These are phyloP conservation scores for Pseudopyricularia cyperi DNA, from an alignment of 2,329 filamentous ascomycete species.

Conservation along the genomic window DNA sequence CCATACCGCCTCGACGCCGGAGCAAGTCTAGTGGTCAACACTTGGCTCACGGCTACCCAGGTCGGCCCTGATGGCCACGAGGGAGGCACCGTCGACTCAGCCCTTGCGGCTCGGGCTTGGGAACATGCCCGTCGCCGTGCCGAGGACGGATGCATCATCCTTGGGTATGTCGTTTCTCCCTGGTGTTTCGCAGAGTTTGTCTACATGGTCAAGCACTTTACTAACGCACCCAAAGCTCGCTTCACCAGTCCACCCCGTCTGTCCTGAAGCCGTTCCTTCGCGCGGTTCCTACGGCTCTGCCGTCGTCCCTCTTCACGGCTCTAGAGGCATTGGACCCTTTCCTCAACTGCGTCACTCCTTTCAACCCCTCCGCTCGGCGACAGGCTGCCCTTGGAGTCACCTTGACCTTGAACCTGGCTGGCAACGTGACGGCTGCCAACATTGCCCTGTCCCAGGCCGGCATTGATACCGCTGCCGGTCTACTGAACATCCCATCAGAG, in stretches of 20 bases:
- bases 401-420: conserved; percentile 68
- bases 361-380: conserved; percentile 72
- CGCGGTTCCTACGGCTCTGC: conserved; percentile 67
- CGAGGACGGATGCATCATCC: conserved; percentile 84
- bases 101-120: conserved; percentile 74
- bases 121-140: conserved; percentile 90
- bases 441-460: conserved; percentile 76
- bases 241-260: conserved; percentile 81
- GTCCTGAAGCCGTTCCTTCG: conserved; percentile 69
- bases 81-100: conserved; percentile 69
- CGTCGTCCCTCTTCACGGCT: conserved; percentile 61
- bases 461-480: conserved; percentile 68
- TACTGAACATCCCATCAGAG: conserved; percentile 69
- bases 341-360: conserved; percentile 72
- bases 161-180: conserved; percentile 49
- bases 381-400: conserved; percentile 72
- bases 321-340: conserved; percentile 78
- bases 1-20: conserved; percentile 82
- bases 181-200: background rate
- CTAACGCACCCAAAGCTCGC: conserved; percentile 43
- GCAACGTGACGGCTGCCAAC: conserved; percentile 62
- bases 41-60: conserved; percentile 75
- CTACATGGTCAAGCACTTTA: conserved; percentile 6
- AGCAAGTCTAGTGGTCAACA: conserved; percentile 88
- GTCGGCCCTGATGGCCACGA: conserved; percentile 52